Percentiles rank a stretch among this genome's conserved stretches.
Evolutionary conservation across 2,329 filamentous ascomycete species (phyloP).

Genomic region (Leptographium lundbergii): DNA sequence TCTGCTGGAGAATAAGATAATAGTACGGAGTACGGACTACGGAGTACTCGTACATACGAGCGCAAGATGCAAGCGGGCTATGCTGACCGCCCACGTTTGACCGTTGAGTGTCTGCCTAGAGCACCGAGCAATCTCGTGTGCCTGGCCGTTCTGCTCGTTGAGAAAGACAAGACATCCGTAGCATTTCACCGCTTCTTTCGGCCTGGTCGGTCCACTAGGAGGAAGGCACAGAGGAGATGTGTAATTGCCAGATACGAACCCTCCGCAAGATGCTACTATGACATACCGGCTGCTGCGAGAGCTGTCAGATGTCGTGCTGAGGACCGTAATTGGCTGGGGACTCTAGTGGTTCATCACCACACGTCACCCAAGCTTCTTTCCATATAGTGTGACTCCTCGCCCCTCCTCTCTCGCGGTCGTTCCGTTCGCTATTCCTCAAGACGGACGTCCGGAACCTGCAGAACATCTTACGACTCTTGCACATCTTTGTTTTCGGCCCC

Average conservation of each 20-base stretch:
- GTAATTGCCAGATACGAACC: background rate
- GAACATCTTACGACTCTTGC: background rate
- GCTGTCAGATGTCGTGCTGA: background rate
- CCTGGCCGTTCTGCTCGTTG: background rate
- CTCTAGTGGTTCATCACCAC: background rate
- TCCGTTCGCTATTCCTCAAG: background rate
- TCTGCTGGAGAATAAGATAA: background rate
- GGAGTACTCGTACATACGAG: no score
- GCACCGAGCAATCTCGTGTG: background rate
- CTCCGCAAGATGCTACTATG: background rate
- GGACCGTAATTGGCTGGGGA: background rate
- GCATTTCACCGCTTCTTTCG: background rate
- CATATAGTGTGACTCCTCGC: slow-evolving; percentile 2
- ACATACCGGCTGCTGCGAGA: background rate
- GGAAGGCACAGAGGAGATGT: background rate
- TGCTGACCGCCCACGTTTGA: background rate
- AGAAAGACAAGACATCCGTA: background rate
- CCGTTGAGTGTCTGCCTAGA: background rate
- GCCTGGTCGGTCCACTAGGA: background rate
- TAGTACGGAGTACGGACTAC: no score
- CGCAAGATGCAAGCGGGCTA: background rate
- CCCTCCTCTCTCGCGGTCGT: background rate
- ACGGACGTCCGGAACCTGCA: background rate
- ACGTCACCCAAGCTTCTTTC: background rate
- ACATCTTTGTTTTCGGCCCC: background rate